Evolutionary conservation across 129 eudicot species (phyloP), one percentile per base, ranked within the genome.

Genomic region (Rutidosis leptorrhynchoides): DNA sequence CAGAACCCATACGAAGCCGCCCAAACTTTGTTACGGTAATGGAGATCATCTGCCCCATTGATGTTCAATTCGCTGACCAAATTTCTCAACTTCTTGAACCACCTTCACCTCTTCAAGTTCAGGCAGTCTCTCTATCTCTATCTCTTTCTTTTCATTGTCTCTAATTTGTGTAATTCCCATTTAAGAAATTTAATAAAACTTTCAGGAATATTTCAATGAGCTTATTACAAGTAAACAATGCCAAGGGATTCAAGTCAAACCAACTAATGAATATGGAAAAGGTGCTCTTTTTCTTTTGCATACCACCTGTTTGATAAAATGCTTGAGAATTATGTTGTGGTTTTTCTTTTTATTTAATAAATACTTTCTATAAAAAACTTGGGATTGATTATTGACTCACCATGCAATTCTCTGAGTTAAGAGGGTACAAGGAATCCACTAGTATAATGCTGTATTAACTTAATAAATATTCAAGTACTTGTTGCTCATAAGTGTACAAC

Each of bases 1-100:
- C 2, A n/a, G 23, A 7, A 37, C 17, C 21, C 9, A 48, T 12
- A n/a, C n/a, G 54, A 48, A 48, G 1, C 23, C 10, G 21, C 21
- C 10, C 8, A 14, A 7, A 37, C 2, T 37, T 37, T 8, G 54
- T 16, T 1, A 19, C 1, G 17, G 23, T 48, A 48, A 48, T 48
- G 54, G 54, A 48, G 53, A n/a, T 46, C 19, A n/a, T 16, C 5
- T 46, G 53, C 54, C 54, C 54, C 22, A 23, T 57, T 23, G 95
- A 84, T 62, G 64, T 80, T 9, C 81, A 76, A 15, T 84, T 80
- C 53, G 37, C 86, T 46, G 59, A 77, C 65, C 83, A 85, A 83
- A 77, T 91, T 74, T 73, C 88, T 30, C 49, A 71, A 35, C 89
- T 91, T 70, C 96, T 91, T 16, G 71, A 74, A 37, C 74, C 90